Evolutionary conservation across 1,284 basidiomycete species (phyloP), one percentile per base, ranked within the genome.

Genomic region (Microbotryum intermedium): DNA sequence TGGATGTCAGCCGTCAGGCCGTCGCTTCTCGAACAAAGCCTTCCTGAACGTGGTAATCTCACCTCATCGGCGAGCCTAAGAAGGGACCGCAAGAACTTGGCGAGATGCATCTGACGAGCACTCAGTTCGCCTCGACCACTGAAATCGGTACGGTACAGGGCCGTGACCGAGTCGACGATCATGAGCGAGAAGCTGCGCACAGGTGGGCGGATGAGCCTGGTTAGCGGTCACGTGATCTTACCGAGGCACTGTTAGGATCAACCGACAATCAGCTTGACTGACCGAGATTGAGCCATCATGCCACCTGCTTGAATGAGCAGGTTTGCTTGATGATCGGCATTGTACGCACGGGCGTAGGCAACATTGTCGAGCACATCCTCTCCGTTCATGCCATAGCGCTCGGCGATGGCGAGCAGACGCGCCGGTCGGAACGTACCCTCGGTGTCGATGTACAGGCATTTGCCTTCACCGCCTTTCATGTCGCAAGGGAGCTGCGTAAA

Each of bases 381-480:
- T 45, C 93, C 93, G 68, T 93, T 93, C 69, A 99, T 79, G 8
- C 95, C 95, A 72, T 87, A 93, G 55, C 95, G 82, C 77, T 97
- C 94, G 2, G 95, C 94, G 5, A 95, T 91, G 0, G 94, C 89
- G 30, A 98, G 81, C 57, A 98, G 79, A 61, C 95, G 89, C 43
- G 90, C 88, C 20, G 95, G 95, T 68, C 95, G 90, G 80, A 99
- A 99, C 4, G 95, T 98, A 11, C 93, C 93, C 74, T 99, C 94
- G 0, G 95, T 98, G 75, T 99, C 95, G 76, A 99, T 97, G 76
- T 94, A 99, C 51, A 98, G 79, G 72, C 94, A 97, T 77, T 99
- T 99, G 53, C 95, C 95, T 76, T 98, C 95, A 7, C 95, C 95
- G 30, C 95, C 95, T 28, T 95, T 95, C 93, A 97, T 97, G 69